Conservation (phyloP, 495 filamentous ascomycete genomes). For the Baudoinia panamericana region DNA sequence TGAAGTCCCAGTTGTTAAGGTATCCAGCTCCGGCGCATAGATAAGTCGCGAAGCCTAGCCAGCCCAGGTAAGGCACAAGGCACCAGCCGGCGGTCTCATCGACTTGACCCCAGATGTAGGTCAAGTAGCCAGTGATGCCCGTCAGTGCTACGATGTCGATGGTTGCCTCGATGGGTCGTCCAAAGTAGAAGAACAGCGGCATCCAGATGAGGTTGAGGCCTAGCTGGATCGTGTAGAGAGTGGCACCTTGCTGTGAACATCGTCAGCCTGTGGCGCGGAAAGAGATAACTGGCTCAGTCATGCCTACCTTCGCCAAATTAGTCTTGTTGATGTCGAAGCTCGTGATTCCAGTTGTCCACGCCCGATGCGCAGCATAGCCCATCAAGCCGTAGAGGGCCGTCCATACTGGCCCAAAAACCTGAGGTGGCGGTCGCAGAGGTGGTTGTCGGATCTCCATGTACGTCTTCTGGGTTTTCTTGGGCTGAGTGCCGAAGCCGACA, state of each 20-base stretch:
- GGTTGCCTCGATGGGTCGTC: constrained; percentile 57
- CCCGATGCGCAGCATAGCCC: constrained; percentile 76
- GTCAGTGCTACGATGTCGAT: constrained; percentile 61
- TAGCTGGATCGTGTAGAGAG: constrained; percentile 74
- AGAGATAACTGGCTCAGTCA: not conserved
- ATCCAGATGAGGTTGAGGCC: constrained; percentile 79
- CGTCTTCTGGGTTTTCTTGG: constrained; percentile 43
- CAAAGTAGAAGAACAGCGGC: constrained; percentile 76
- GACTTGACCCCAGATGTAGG: constrained; percentile 59
- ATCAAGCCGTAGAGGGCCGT: constrained; percentile 74
- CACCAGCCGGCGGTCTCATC: constrained; percentile 59
- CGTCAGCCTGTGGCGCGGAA: too few species aligned
- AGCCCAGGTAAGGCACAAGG: constrained; percentile 64
- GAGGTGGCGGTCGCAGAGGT: constrained; percentile 62
- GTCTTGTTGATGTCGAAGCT: constrained; percentile 33
- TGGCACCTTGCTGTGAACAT: constrained; percentile 42
- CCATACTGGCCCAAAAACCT: constrained; percentile 76
- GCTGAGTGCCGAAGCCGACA: constrained; percentile 27
- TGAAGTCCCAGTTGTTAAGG: constrained; percentile 63
- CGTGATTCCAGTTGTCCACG: constrained; percentile 44
- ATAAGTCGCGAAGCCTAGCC: constrained; percentile 78
- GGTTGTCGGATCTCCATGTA: constrained; percentile 66
- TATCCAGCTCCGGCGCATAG: constrained; percentile 56
- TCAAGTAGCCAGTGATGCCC: constrained; percentile 54
- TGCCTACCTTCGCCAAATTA: constrained; percentile 31